A percentile compares a stretch with the other conserved stretches of the same genome.
These are phyloP conservation scores for Tulasnella sp. DNA, from an alignment of 768 basidiomycete genomes.

Conservation along the genomic window DNA sequence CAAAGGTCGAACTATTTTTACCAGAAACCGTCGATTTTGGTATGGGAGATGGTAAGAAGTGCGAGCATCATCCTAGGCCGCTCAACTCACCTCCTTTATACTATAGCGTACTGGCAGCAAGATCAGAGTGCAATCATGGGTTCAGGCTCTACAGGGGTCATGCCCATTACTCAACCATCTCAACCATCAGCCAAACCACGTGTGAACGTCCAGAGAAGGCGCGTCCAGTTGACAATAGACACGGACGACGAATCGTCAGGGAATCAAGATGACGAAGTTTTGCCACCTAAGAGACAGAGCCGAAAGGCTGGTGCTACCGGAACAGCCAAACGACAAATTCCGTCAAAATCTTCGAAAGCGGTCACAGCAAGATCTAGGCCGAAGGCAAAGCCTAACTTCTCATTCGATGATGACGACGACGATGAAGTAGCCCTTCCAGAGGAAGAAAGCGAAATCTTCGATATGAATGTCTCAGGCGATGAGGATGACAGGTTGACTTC, in stretches of 20 bases:
- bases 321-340: too few species aligned
- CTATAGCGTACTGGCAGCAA: constrained; percentile 46
- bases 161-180: too few species aligned
- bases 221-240: too few species aligned
- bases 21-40: constrained; percentile 43
- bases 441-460: constrained; percentile 12
- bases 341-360: too few species aligned
- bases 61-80: background rate
- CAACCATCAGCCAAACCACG: too few species aligned
- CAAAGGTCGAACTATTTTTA: constrained; percentile 40
- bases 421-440: background rate
- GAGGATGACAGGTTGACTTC: constrained; percentile 1
- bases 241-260: too few species aligned
- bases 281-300: background rate
- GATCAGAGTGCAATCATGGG: background rate
- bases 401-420: background rate
- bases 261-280: too few species aligned
- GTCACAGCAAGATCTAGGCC: background rate
- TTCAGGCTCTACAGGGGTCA: background rate
- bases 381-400: background rate
- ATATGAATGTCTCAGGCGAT: constrained; percentile 8
- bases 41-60: constrained; percentile 36
- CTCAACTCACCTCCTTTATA: background rate
- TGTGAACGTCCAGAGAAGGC: too few species aligned
- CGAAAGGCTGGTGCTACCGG: too few species aligned